Evolutionary conservation across 202 grass and related monocot species (phyloP).

Genomic region (Musa balbisiana): DNA sequence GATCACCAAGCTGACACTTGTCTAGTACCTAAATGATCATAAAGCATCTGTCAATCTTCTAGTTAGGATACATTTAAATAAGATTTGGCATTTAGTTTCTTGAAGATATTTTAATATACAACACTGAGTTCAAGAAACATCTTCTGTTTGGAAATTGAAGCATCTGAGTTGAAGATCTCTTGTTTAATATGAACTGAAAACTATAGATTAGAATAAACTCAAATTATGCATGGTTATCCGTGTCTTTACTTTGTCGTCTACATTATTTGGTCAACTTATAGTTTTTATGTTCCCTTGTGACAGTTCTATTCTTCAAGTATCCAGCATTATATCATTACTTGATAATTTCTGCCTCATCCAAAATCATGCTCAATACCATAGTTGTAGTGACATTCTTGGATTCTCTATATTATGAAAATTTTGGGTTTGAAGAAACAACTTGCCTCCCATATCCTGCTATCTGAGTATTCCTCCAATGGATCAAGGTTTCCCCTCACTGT

Average conservation of each 20-base stretch:
- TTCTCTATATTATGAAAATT: background rate
- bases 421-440: background rate
- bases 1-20: constrained; percentile 88
- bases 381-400: background rate
- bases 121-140: background rate
- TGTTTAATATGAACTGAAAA: background rate
- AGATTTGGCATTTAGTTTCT: background rate
- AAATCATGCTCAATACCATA: background rate
- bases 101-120: background rate
- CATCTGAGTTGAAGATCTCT: background rate
- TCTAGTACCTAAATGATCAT: constrained; percentile 43
- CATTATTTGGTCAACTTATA: background rate
- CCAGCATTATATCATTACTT: background rate
- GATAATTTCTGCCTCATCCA: background rate
- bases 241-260: background rate
- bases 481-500: constrained; percentile 59
- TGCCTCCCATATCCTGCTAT: constrained; percentile 54
- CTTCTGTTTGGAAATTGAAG: background rate
- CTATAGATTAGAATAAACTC: background rate
- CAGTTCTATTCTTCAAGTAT: background rate
- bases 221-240: background rate
- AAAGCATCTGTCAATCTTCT: background rate
- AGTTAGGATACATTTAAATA: background rate
- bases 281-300: background rate
- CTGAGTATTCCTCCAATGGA: constrained; percentile 42